Conservation (phyloP, 1,284 basidiomycete species). For the Xanthoconium separans region DNA sequence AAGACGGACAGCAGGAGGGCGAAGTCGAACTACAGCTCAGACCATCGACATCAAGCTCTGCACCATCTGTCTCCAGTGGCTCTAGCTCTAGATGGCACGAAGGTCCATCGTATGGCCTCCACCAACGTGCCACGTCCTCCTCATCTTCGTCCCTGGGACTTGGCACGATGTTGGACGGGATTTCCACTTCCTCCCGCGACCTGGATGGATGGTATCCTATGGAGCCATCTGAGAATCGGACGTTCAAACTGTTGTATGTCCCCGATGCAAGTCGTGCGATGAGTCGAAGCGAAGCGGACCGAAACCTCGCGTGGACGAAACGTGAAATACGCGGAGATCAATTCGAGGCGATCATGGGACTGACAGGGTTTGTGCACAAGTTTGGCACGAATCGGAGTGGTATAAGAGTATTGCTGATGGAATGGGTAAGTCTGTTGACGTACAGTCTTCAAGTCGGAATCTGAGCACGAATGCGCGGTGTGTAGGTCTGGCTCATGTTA, state of each 20-base stretch:
- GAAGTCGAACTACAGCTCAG: too few relatives aligned
- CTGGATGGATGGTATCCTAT: not conserved
- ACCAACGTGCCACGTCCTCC: too few relatives aligned
- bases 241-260: not conserved
- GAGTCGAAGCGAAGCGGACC: not conserved
- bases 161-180: too few relatives aligned
- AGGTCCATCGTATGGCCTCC: too few relatives aligned
- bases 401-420: not conserved
- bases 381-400: not conserved
- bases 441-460: too few relatives aligned
- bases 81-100: too few relatives aligned
- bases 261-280: not conserved
- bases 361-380: not conserved
- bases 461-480: not conserved
- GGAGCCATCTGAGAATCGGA: not conserved
- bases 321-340: not conserved
- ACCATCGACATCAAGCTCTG: too few relatives aligned
- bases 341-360: not conserved
- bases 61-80: too few relatives aligned
- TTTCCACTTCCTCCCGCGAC: too few relatives aligned
- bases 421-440: too few relatives aligned
- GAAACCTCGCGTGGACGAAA: not conserved
- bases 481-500: not conserved
- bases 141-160: too few relatives aligned
- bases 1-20: too few relatives aligned